These are phyloP conservation scores for Boletus semigastroideus DNA, from an alignment of 1,284 basidiomycete species.

Conservation along the genomic window DNA sequence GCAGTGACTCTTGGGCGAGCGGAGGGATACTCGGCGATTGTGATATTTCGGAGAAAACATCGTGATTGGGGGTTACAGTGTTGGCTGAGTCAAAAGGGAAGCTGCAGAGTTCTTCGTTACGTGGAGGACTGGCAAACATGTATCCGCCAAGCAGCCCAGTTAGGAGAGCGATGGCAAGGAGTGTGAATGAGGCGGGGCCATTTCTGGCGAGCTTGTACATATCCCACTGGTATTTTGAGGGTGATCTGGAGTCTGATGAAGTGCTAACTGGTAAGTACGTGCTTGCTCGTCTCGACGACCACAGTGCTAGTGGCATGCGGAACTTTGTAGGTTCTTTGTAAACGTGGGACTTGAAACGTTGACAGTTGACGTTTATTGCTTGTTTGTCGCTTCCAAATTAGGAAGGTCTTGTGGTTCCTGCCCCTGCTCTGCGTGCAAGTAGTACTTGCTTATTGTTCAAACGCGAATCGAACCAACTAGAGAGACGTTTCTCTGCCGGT, in stretches of 20 bases:
- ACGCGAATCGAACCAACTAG: no score
- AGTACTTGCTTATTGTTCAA: no score
- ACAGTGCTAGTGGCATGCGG: no score
- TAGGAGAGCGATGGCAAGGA: slow-evolving; percentile 25
- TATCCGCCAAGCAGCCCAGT: slow-evolving; percentile 31
- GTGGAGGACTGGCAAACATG: slow-evolving; percentile 16
- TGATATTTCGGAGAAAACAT: background rate
- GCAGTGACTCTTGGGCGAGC: slow-evolving; percentile 8
- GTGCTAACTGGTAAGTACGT: no score
- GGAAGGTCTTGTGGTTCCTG: slow-evolving; percentile 5
- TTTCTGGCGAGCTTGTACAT: slow-evolving; percentile 19
- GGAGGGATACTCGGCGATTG: background rate
- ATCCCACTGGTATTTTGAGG: slow-evolving; percentile 2
- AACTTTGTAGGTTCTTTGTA: no score
- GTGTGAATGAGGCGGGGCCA: slow-evolving; percentile 11
- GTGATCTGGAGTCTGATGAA: slow-evolving; percentile 7
- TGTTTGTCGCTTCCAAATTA: slow-evolving; percentile 5
- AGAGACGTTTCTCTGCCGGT: no score
- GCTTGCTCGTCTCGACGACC: no score
- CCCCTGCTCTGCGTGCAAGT: no score
- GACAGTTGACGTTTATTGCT: no score
- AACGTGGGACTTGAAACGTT: background rate
- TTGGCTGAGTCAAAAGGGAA: slow-evolving; percentile 17
- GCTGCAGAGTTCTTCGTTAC: slow-evolving; percentile 18
- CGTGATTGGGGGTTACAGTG: background rate